Base-by-base conservation (phyloP, 2,329 filamentous ascomycete species). In the Niveomyces coronatus region DNA sequence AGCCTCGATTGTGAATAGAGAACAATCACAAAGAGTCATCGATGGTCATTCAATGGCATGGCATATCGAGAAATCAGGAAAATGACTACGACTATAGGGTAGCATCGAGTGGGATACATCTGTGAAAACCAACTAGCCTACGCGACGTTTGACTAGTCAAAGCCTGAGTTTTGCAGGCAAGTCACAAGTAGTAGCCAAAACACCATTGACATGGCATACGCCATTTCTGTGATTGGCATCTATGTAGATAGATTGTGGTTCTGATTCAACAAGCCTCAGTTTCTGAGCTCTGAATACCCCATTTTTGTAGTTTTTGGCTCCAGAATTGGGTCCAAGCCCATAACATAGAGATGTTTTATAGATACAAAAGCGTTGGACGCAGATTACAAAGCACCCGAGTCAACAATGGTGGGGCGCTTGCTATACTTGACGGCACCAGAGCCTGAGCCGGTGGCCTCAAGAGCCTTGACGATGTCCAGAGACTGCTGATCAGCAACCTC, bases 391-490 rank as follows among this genome's bases (percentile, higher is more conserved):
- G 62, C 55, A 52, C 76, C 76, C 49, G 57, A 64, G 45, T 65
- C 56, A 50, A 69, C 62, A 48, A 81, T 81, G 56, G 68, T 73
- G 47, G 76, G 71, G 56, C 68, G 68, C 59, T 70, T 70, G 55
- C 47, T 49, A 61, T 71, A 74, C 55, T 70, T 66, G 57, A 77
- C 62, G 43, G 64, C 58, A 44, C 77, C 77, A 53, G 57, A 68
- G 47, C 62, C 53, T 43, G 64, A 68, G 52, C 76, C 77, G 39
- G 67, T 71, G 38, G 71, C 71, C 69, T 82, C 77, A 29, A 82
- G 56, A 43, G 73, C 65, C 65, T 66, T 71, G 61, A 82, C 74
- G 41, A 79, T 47, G 20, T 62, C 53, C 59, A 76, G 49, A 41
- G 64, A 68, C 31, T 61, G 48, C 1, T 59, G 43, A 45, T 71